A percentile compares a stretch with the other conserved stretches of the same genome.
These are phyloP conservation scores for Telfairia occidentalis DNA, from an alignment of 331 rosid genomes.

Conservation along the genomic window DNA sequence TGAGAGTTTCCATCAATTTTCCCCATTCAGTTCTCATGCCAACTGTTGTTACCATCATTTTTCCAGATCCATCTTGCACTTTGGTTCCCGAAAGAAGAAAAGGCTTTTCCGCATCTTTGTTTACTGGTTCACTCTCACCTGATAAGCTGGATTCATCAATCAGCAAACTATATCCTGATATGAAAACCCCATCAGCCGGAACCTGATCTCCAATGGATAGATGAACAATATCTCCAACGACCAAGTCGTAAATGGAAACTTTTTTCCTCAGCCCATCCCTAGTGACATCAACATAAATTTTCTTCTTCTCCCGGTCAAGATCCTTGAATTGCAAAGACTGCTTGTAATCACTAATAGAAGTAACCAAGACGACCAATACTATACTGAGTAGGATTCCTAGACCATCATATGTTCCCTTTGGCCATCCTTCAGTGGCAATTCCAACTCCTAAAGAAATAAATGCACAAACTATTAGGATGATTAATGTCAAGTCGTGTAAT, in stretches of 20 bases:
- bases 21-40: constrained; percentile 99
- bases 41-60: constrained; percentile 82
- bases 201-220: constrained; percentile 81
- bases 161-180: constrained; percentile 60
- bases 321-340: constrained; percentile 79
- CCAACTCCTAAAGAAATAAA: constrained; percentile 69
- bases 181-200: constrained; percentile 85
- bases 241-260: constrained; percentile 63
- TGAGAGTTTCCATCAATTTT: constrained; percentile 78
- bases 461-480: constrained; percentile 77
- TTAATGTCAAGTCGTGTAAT: constrained; percentile 69
- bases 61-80: constrained; percentile 91
- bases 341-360: constrained; percentile 78
- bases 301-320: constrained; percentile 79
- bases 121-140: constrained; percentile 86
- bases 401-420: constrained; percentile 77
- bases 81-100: constrained; percentile 92
- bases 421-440: constrained; percentile 88
- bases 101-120: constrained; percentile 39
- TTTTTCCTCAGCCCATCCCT: constrained; percentile 65
- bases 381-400: constrained; percentile 73
- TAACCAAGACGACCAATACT: constrained; percentile 69
- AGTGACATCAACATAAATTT: constrained; percentile 65
- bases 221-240: constrained; percentile 84
- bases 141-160: constrained; percentile 88